Conservation (phyloP, 176 grass and related monocot genomes). For the Coix lacrymajobi region DNA sequence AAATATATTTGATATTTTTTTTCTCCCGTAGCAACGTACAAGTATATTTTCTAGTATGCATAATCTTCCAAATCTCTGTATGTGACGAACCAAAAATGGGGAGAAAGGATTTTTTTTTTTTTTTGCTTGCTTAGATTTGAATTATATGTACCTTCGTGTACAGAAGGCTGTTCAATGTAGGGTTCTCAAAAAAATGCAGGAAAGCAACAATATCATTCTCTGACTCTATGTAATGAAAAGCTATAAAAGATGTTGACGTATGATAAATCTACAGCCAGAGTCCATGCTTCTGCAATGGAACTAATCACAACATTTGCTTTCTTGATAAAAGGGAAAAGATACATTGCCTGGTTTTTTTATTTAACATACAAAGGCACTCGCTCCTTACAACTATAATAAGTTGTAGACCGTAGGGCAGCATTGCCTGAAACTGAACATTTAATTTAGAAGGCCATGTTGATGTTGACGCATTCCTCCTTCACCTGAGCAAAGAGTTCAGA, state of each 20-base stretch:
- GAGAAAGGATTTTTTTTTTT: too few species aligned
- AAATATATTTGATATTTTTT: too few species aligned
- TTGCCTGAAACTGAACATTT: not conserved
- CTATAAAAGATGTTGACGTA: not conserved
- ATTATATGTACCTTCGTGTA: too few species aligned
- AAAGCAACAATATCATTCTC: too few species aligned
- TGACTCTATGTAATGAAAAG: too few species aligned
- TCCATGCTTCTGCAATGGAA: not conserved
- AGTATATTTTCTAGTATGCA: too few species aligned
- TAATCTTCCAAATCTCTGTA: too few species aligned
- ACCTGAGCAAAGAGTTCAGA: constrained; percentile 58
- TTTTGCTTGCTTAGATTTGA: too few species aligned
- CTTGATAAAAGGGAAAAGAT: not conserved
- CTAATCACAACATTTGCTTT: not conserved
- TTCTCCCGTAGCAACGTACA: too few species aligned
- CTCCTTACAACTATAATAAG: not conserved
- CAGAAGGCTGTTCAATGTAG: not conserved
- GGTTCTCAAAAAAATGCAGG: not conserved
- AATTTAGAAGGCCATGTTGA: constrained; percentile 44
- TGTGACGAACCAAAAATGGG: too few species aligned
- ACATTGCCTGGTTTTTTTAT: not conserved
- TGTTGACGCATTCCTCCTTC: constrained; percentile 59
- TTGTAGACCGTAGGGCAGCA: not conserved
- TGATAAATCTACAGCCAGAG: not conserved
- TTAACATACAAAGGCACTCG: not conserved